Evolutionary conservation across 2,329 filamentous ascomycete species (phyloP).

Genomic region (Aspergillus neotritici): DNA sequence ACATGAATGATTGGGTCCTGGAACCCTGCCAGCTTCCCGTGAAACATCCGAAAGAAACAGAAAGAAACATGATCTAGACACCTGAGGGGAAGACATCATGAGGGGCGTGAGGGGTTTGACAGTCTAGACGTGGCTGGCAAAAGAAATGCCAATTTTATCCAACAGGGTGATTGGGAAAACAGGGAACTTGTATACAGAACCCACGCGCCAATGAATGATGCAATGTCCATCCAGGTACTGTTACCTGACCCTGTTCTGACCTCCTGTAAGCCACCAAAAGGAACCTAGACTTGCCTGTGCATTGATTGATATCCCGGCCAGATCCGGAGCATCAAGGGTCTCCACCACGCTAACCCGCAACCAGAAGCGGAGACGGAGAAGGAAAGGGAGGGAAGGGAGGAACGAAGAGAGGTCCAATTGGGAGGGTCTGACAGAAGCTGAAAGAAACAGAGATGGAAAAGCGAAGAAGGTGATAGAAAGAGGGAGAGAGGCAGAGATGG

Average conservation of each 20-base stretch:
- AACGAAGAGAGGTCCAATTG: not conserved
- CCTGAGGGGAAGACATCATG: conserved; percentile 3
- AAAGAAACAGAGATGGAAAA: not conserved
- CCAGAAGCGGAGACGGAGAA: not conserved
- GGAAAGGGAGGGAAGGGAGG: conserved; percentile 2
- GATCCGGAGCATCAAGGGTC: no score
- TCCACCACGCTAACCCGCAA: no score
- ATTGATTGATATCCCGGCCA: not conserved
- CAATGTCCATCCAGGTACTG: not conserved
- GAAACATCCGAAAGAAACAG: conserved; percentile 7
- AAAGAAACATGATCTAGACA: conserved; percentile 15
- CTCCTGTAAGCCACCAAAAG: no score
- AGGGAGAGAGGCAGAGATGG: not conserved
- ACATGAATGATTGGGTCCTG: conserved; percentile 14
- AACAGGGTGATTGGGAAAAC: not conserved
- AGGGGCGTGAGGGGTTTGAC: conserved; percentile 1
- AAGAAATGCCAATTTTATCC: not conserved
- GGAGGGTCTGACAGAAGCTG: not conserved
- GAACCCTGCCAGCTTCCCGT: conserved; percentile 2
- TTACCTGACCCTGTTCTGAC: no score
- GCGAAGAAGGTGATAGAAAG: not conserved
- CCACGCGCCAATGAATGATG: not conserved
- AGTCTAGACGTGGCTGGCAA: not conserved
- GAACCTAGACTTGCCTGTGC: conserved; percentile 2
- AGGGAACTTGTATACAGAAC: not conserved